These are phyloP conservation scores for Amanita rubescens DNA, from an alignment of 768 basidiomycete species.

Conservation along the genomic window DNA sequence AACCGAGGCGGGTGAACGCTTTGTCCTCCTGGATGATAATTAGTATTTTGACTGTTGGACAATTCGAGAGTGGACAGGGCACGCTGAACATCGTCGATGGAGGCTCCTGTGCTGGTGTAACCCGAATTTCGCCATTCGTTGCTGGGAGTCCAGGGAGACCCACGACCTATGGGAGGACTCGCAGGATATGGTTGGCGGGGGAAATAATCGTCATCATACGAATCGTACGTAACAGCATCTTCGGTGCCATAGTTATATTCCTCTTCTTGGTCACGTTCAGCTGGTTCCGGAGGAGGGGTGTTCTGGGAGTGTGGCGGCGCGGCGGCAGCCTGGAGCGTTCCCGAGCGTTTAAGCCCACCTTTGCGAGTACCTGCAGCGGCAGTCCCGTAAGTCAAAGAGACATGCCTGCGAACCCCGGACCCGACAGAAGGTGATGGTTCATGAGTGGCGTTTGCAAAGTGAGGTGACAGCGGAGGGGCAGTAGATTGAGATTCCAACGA, in stretches of 20 bases:
- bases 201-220: conserved; percentile 47
- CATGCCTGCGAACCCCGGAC: conserved; percentile 70
- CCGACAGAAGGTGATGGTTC: conserved; percentile 65
- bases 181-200: conserved; percentile 37
- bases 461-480: conserved; percentile 59
- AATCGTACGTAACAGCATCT: conserved; percentile 38
- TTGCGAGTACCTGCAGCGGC: conserved; percentile 46
- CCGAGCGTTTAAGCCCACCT: conserved; percentile 60
- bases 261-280: conserved; percentile 37
- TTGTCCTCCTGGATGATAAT: conserved; percentile 40
- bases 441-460: conserved; percentile 40
- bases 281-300: conserved; percentile 30
- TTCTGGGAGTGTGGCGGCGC: conserved; percentile 31
- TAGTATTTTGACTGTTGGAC: conserved; percentile 25
- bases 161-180: conserved; percentile 48
- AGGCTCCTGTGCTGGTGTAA: conserved; percentile 23
- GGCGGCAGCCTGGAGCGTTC: conserved; percentile 63
- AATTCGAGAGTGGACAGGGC: conserved; percentile 68
- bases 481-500: conserved; percentile 25
- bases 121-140: conserved; percentile 50
- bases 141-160: conserved; percentile 58
- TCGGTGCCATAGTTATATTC: conserved; percentile 45
- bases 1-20: conserved; percentile 65
- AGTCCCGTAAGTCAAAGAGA: conserved; percentile 69
- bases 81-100: conserved; percentile 71